phyloP scores from a whole-genome alignment of 176 grass and related monocot genomes.

The Panicum miliaceum region DNA sequence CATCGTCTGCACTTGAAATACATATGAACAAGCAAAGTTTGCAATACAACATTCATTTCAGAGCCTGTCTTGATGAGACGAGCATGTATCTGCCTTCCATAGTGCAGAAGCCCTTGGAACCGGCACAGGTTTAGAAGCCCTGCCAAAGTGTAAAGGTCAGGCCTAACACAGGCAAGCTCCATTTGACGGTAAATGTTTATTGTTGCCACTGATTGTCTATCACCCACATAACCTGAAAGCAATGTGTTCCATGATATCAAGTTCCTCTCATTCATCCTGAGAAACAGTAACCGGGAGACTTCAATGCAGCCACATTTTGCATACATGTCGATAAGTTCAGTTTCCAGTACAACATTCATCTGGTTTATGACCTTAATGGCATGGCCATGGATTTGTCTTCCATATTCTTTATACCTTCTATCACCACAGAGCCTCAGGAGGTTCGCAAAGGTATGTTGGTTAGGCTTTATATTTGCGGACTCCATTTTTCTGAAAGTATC shows the following conservation, averaged over 20 bases:
- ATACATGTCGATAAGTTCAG: slow-evolving; percentile 66
- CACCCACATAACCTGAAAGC: slow-evolving; percentile 45
- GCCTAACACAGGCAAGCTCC: slow-evolving; percentile 38
- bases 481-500: slow-evolving; percentile 49
- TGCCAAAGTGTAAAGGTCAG: slow-evolving; percentile 50
- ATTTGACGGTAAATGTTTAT: slow-evolving; percentile 50
- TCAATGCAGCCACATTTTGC: slow-evolving; percentile 63
- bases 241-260: slow-evolving; percentile 57
- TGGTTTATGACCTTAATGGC: slow-evolving; percentile 49
- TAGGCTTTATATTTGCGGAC: slow-evolving; percentile 50
- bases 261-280: slow-evolving; percentile 64
- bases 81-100: slow-evolving; percentile 57
- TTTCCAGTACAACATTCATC: slow-evolving; percentile 62
- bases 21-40: slow-evolving; percentile 63
- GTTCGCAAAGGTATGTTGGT: slow-evolving; percentile 55
- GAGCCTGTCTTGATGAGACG: slow-evolving; percentile 51
- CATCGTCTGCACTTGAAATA: slow-evolving; percentile 53
- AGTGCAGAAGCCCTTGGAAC: slow-evolving; percentile 35
- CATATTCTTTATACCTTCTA: slow-evolving; percentile 44
- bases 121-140: slow-evolving; percentile 56
- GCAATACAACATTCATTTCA: slow-evolving; percentile 56
- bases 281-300: slow-evolving; percentile 50
- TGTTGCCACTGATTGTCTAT: slow-evolving; percentile 34
- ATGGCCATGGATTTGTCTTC: slow-evolving; percentile 56
- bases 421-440: slow-evolving; percentile 58